Base-by-base conservation (phyloP, 306 rosid species). In the Vachellia pachyceras region DNA sequence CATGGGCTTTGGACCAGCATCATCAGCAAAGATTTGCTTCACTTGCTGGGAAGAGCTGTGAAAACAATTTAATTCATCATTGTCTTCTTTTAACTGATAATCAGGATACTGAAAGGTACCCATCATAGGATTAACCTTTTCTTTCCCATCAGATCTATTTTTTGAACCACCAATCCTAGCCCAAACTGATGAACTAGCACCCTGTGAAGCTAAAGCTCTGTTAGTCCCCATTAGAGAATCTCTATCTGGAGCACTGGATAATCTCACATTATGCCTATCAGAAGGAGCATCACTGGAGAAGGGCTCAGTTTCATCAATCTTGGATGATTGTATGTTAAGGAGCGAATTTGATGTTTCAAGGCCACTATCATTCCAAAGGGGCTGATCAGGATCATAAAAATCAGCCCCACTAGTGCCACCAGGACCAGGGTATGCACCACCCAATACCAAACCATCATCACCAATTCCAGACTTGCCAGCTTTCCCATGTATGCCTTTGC, bases 341-440 rank as follows among this genome's bases (percentile, higher is more conserved):
- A 86, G 92, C 9, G 89, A 80, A 88, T 83, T 91, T 84, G 97
- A 85, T 74, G 95, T 84, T 82, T 92, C 95, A 55, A 90, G 88
- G 80, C 91, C 80, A 81, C 82, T 85, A 86, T 93, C 90, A 84
- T 91, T 96, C 99, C 99, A 96, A 83, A 96, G 87, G 22, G 99
- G 99, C 88, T 96, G 99, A 85, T 96, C 99, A 63, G 99, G 99
- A 88, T 96, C 99, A 77, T 96, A 96, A 76, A 94, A 86, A 86
- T 96, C 99, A 69, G 97, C 90, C 82, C 89, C 98, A 78, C 87
- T 86, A 20, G 86, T 83, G 82, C 84, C 82, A 85, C 81, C 92
- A 77, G 90, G 79, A 87, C 90, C 92, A 12, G 92, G 79, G 88
- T 88, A 92, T 45, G 90, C 86, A 83, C 97, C 89, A 81, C 87